Base-by-base conservation (phyloP, 495 filamentous ascomycete genomes). In the Penicillium simplicissimum region DNA sequence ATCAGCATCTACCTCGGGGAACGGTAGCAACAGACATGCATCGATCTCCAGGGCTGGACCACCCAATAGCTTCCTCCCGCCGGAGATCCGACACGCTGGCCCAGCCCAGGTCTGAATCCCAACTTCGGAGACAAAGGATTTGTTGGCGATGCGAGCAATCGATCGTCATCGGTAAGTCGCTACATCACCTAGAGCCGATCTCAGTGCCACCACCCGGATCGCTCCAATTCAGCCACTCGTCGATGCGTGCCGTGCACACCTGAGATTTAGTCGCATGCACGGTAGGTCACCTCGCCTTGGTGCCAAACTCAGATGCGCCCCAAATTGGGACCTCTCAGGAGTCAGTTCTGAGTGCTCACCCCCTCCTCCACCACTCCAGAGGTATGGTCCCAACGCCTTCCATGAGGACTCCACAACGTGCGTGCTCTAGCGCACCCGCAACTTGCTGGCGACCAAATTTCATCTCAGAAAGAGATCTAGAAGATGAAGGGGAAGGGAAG, bases 261-360 rank as follows among this genome's bases (percentile, higher is more conserved):
- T 60, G 60, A 63, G 64, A 69, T 65, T 67, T 63, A 67, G 64
- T 60, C 11, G 63, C 49, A 67, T 70, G 67, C 66, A 71, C 57
- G 69, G 64, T 69, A 71, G 64, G 69, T 71, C 69, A 69, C 67
- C 54, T 69, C 58, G 55, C 47, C 62, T 65, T 31, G 15, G 58
- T 54, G 55, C 54, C 45, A 58, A 60, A 63, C 54, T 51, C 45
- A 51, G 49, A 60, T 57, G 34, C 61, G 45, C 52, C 53, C 45
- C 34, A 51, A 40, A 43, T 35, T 11, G 28, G 2, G 28, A 34
- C 19, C 45, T 31, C 51, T 6, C 31, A 10, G n/a, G n/a, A n/a
- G n/a, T n/a, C n/a, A n/a, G n/a, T n/a, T n/a, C n/a, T n/a, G n/a
- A n/a, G 9, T 15, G n/a, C 31, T 9, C 31, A n/a, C 2, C 51